Base-by-base conservation (phyloP, 2,329 filamentous ascomycete genomes). In the Aspergillus sp. region DNA sequence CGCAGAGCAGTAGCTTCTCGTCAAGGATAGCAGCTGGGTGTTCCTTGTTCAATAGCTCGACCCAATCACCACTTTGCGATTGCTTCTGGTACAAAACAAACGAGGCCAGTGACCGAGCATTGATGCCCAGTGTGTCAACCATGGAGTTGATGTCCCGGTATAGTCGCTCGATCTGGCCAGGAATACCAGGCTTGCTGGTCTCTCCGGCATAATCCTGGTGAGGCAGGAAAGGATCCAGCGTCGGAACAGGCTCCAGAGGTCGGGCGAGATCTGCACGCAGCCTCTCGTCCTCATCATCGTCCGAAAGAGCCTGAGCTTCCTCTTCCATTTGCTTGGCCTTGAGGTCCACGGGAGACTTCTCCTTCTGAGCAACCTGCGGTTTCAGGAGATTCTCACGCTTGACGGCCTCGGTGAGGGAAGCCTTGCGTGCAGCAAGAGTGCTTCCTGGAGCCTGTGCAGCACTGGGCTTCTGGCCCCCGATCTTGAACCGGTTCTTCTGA, bases 81-180 rank as follows among this genome's bases (percentile, higher is more conserved):
- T 67, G 65, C 60, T 77, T 67, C 62, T 81, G 78, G 58, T 79
- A 78, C 36, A 79, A 63, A 59, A 93, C 76, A 68, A 85, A 89
- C 0, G 82, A 79, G 19, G 81, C 76, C 45, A 89, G 69, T 7
- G 83, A 87, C 15, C 94, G 85, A 5, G 91, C 87, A 72, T 98
- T 98, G 53, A 97, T 84, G 9, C 94, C 94, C 43, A 98, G 80
- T 0, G 91, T 94, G 69, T 97, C 92, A 47, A 99, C 88, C 95
- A 98, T 99, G 12, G 91, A 91, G 74, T 82, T 83, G 63, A 82
- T 81, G 60, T 83, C 81, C 12, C 80, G 78, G 63, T 81, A 82
- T 2, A 83, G 67, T 54, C 76, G 73, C 67, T 83, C 81, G 49
- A 82, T 80, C 65, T 82, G 80, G 7, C 80, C 80, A 1, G 80